A percentile compares a stretch with the other conserved stretches of the same genome.
These are phyloP conservation scores for Letharia columbiana DNA, from an alignment of 495 filamentous ascomycete species.

Conservation along the genomic window DNA sequence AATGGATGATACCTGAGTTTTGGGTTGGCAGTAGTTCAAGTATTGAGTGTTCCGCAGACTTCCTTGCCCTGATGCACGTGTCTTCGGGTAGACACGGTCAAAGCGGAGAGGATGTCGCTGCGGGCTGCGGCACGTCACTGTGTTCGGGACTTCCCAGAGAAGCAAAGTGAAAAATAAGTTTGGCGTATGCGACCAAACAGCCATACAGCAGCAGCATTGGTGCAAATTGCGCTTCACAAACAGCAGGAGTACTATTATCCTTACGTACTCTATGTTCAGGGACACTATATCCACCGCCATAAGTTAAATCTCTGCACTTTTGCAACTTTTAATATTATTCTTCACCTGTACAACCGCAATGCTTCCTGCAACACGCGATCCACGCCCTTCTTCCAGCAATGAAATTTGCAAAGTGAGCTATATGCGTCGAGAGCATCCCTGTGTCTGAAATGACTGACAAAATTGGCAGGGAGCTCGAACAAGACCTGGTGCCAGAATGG, in stretches of 20 bases:
- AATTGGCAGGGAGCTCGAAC: conserved; percentile 61
- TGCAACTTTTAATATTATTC: neutral
- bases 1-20: too few relatives aligned
- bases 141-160: neutral
- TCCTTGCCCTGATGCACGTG: conserved; percentile 12
- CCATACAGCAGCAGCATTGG: neutral
- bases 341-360: conserved; percentile 17
- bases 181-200: conserved; percentile 15
- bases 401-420: conserved; percentile 56
- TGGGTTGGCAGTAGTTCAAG: neutral
- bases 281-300: neutral
- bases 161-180: neutral
- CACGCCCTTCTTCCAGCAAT: conserved; percentile 29
- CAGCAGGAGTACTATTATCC: neutral
- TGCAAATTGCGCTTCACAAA: conserved; percentile 9
- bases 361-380: conserved; percentile 16
- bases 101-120: conserved; percentile 11
- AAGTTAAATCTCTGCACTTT: neutral
- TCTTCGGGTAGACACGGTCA: conserved; percentile 10
- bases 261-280: conserved; percentile 10
- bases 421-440: neutral
- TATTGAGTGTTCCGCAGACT: conserved; percentile 6
- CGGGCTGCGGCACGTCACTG: conserved; percentile 8
- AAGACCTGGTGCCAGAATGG: conserved; percentile 88
- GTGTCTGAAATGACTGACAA: conserved; percentile 24